These are phyloP conservation scores for Liquidambar formosana DNA, from an alignment of 164 flowering plant species.

Conservation along the genomic window DNA sequence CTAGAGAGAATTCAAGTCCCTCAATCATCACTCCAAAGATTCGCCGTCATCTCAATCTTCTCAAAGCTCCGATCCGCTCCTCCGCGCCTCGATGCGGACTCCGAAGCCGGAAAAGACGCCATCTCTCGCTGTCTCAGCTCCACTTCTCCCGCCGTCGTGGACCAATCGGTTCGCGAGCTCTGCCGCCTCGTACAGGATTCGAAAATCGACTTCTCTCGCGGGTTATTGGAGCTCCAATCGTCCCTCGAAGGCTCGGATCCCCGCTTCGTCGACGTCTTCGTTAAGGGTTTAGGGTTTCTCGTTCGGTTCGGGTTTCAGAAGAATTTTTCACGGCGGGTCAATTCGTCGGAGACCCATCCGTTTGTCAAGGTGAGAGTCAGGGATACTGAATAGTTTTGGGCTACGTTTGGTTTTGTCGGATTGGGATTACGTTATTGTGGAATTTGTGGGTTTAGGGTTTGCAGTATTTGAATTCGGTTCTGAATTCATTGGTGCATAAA, in stretches of 20 bases:
- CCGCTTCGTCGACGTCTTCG: slow-evolving; percentile 50
- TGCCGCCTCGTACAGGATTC: slow-evolving; percentile 70
- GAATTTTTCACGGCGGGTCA: slow-evolving; percentile 29
- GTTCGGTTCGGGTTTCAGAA: slow-evolving; percentile 51
- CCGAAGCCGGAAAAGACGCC: slow-evolving; percentile 53
- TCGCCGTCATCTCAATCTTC: slow-evolving; percentile 81
- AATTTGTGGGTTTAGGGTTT: neutral
- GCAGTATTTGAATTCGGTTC: neutral
- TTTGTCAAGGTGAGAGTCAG: slow-evolving; percentile 65
- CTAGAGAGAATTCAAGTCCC: slow-evolving; percentile 63
- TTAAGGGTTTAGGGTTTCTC: slow-evolving; percentile 70
- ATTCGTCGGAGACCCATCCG: slow-evolving; percentile 59
- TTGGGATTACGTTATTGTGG: no score
- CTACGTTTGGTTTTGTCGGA: no score
- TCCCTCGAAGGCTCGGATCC: slow-evolving; percentile 65
- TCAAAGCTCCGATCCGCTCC: slow-evolving; percentile 72
- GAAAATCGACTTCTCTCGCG: slow-evolving; percentile 43
- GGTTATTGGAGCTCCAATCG: slow-evolving; percentile 78
- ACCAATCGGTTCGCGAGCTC: slow-evolving; percentile 81
- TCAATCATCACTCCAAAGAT: slow-evolving; percentile 80
- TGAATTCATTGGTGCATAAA: no score
- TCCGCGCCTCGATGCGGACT: slow-evolving; percentile 33
- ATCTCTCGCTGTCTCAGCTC: slow-evolving; percentile 66
- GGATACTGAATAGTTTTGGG: neutral
- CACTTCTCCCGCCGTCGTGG: slow-evolving; percentile 63